Conservation (phyloP, 2,329 filamentous ascomycete genomes). For the Periglandula ipomoeae region DNA sequence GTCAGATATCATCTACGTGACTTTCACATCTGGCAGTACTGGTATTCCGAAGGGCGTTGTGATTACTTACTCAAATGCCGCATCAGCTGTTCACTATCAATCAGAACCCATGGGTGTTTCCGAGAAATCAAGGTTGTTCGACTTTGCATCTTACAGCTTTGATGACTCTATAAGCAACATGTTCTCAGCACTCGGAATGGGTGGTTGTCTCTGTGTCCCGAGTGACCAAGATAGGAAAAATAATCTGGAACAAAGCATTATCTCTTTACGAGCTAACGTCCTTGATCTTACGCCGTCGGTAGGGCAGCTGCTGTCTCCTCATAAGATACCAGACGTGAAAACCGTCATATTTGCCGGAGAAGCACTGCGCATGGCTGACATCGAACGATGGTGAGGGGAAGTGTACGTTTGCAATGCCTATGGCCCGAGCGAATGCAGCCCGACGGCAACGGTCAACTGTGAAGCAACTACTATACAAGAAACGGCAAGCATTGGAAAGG, state of each 20-base stretch:
- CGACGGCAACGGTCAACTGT: not conserved
- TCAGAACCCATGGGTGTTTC: not conserved
- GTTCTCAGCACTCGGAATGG: not conserved
- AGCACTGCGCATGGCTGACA: not conserved
- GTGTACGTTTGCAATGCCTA: not conserved
- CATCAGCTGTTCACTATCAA: conserved; percentile 1
- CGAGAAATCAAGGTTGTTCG: not conserved
- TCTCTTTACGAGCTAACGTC: not conserved
- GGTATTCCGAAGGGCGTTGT: conserved; percentile 13
- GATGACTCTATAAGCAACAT: not conserved
- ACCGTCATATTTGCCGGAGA: not conserved
- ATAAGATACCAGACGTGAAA: not conserved
- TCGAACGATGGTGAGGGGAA: not conserved
- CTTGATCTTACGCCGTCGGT: conserved; percentile 1
- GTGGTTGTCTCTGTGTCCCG: not conserved
- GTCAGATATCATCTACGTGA: not conserved
- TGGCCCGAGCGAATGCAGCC: not conserved
- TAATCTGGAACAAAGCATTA: not conserved
- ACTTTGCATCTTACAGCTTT: conserved; percentile 7
- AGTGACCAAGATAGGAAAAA: not conserved
- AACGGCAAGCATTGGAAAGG: not conserved
- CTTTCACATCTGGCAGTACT: conserved; percentile 13
- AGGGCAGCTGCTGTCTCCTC: not conserved
- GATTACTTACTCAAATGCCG: conserved; percentile 5
- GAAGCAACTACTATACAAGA: not conserved